Base-by-base conservation (phyloP, 768 basidiomycete genomes). In the Termitomyces sp. region DNA sequence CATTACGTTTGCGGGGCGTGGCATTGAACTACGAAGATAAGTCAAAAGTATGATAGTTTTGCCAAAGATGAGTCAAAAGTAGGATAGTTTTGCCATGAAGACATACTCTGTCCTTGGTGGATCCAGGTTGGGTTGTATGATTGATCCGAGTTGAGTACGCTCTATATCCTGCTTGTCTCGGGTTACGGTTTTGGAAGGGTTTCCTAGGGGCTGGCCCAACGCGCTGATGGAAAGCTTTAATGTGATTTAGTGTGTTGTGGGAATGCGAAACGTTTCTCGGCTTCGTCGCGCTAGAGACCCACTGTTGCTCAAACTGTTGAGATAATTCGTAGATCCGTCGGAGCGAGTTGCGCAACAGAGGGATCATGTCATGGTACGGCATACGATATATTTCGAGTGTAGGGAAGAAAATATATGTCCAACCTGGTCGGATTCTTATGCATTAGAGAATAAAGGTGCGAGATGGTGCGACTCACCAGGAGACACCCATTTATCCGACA, bases 371-470 rank as follows among this genome's bases (percentile, higher is more conserved):
- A 2, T 69, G 53, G 60, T 75, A 78, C 0, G 78, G 74, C 76
- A 77, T 78, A 6, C 68, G 68, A 58, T 77, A 76, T 1, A 79
- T 54, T 37, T 70, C 68, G 2, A 72, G 62, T 0, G 64, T 70
- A 9, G 74, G 74, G 17, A 60, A 66, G 51, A 77, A 71, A 35
- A 75, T 59, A 53, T 82, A 82, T 41, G 77, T 69, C 80, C 80
- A 82, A n/a, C 74, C 80, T 50, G 17, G 2, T 28, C 22, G 10
- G 2, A 26, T 21, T 80, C 37, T 8, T 45, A 7, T 19, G n/a
- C n/a, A 12, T 56, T 15, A 44, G 49, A 22, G 19, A 37, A n/a
- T 24, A 19, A 41, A 17, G 1, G 28, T 15, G 55, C 24, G 51
- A 2, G 37, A 22, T 26, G 1, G 51, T 21, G 28, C 35, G 44